Evolutionary conservation across 2,329 filamentous ascomycete species (phyloP).

Genomic region (Aspergillus novofumigatus): DNA sequence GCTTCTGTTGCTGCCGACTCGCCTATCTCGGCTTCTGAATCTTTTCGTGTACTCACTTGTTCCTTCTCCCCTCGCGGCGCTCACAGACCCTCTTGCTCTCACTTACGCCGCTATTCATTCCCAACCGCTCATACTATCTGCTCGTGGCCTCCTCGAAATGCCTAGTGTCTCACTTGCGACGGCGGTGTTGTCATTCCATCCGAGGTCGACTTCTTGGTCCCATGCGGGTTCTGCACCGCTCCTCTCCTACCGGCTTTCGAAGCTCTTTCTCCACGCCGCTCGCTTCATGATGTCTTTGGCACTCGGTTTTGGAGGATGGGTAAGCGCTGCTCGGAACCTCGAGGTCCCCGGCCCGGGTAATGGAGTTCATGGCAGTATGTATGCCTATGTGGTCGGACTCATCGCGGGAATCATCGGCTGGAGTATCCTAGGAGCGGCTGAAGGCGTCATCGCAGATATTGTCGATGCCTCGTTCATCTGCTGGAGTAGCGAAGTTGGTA

Average conservation of each 20-base stretch:
- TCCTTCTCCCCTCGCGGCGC: constrained; percentile 75
- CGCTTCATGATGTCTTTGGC: constrained; percentile 86
- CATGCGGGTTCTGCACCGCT: constrained; percentile 49
- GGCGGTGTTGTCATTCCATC: constrained; percentile 59
- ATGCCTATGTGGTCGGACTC: constrained; percentile 89
- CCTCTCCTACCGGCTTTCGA: constrained; percentile 85
- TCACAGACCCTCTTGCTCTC: constrained; percentile 87
- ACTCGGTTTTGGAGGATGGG: constrained; percentile 94
- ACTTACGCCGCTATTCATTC: constrained; percentile 95
- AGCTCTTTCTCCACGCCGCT: constrained; percentile 84
- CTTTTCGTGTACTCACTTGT: constrained; percentile 75
- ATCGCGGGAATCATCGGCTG: constrained; percentile 94
- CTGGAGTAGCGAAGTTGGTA: constrained; percentile 82
- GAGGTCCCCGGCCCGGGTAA: constrained; percentile 51
- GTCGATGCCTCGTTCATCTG: constrained; percentile 87
- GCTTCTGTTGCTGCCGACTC: constrained; percentile 73
- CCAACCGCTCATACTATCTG: constrained; percentile 71
- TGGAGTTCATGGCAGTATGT: constrained; percentile 69
- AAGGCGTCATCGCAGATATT: constrained; percentile 80
- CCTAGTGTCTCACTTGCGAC: constrained; percentile 70
- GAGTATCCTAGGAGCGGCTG: constrained; percentile 86
- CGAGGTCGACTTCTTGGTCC: constrained; percentile 41
- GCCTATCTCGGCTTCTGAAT: constrained; percentile 64
- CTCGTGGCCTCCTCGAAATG: constrained; percentile 75
- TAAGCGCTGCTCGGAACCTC: constrained; percentile 80